Percentiles rank a stretch among this genome's conserved stretches.
Evolutionary conservation across 306 rosid genomes (phyloP).

Genomic region (Geum urbanum): DNA sequence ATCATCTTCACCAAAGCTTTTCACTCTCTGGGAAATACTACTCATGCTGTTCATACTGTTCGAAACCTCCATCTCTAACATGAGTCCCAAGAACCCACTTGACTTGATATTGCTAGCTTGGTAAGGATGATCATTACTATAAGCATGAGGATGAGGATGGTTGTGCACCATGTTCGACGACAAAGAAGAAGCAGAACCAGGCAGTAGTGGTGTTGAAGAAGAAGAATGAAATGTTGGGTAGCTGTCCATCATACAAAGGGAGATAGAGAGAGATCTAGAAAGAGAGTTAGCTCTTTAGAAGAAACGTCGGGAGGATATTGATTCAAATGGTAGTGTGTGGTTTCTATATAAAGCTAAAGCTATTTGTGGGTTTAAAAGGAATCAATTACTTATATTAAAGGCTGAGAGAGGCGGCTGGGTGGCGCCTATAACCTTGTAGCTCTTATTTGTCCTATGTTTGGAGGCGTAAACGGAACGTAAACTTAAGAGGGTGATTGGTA

Average conservation of each 20-base stretch:
- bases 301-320: not conserved
- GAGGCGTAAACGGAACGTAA: slow-evolving; percentile 43
- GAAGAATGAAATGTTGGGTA: slow-evolving; percentile 20
- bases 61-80: slow-evolving; percentile 30
- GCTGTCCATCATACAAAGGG: slow-evolving; percentile 17
- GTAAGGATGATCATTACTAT: not conserved
- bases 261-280: not conserved
- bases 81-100: slow-evolving; percentile 32
- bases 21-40: slow-evolving; percentile 3
- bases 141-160: not conserved
- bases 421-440: not conserved
- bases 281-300: not conserved
- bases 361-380: not conserved
- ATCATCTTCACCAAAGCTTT: slow-evolving; percentile 15
- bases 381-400: slow-evolving; percentile 5
- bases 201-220: slow-evolving; percentile 10
- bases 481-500: not conserved
- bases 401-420: slow-evolving; percentile 28
- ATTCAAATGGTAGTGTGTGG: not conserved
- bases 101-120: slow-evolving; percentile 11
- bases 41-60: not conserved
- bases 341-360: not conserved
- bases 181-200: slow-evolving; percentile 21
- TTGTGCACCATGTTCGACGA: slow-evolving; percentile 23
- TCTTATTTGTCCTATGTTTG: slow-evolving; percentile 14